Evolutionary conservation across 768 basidiomycete genomes (phyloP).

Genomic region (Jaapia argillacea): DNA sequence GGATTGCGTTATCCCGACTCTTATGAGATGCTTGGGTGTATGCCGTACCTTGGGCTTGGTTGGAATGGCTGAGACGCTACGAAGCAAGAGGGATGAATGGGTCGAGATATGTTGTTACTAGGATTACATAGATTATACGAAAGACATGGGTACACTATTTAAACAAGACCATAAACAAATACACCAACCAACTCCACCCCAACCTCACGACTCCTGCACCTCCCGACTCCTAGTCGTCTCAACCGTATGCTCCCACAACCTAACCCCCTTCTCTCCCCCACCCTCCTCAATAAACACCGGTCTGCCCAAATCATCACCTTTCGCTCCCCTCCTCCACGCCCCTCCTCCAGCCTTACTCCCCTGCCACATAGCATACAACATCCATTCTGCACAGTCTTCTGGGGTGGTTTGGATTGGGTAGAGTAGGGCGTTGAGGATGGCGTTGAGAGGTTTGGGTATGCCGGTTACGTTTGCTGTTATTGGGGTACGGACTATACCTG

Average conservation of each 20-base stretch:
- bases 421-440: constrained; percentile 3
- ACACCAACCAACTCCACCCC: too few relatives aligned
- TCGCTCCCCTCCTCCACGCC: not conserved
- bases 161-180: too few relatives aligned
- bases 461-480: constrained; percentile 10
- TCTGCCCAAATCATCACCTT: not conserved
- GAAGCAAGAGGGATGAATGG: too few relatives aligned
- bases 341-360: not conserved
- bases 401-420: constrained; percentile 1
- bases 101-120: too few relatives aligned
- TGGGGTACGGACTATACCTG: constrained; percentile 25
- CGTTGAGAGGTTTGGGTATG: constrained; percentile 9
- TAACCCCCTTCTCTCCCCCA: not conserved
- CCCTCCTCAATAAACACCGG: not conserved
- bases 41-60: too few relatives aligned
- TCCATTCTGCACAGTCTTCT: constrained; percentile 15
- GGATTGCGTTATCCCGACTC: too few relatives aligned
- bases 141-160: too few relatives aligned
- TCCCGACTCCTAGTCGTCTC: not conserved
- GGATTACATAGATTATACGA: too few relatives aligned
- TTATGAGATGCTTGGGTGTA: too few relatives aligned
- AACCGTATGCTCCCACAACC: constrained; percentile 1
- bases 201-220: not conserved
- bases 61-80: too few relatives aligned
- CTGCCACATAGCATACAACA: constrained; percentile 7